A percentile compares a stretch with the other conserved stretches of the same genome.
These are phyloP conservation scores for Epicoccum nigrum DNA, from an alignment of 2,329 filamentous ascomycete species.

Conservation along the genomic window DNA sequence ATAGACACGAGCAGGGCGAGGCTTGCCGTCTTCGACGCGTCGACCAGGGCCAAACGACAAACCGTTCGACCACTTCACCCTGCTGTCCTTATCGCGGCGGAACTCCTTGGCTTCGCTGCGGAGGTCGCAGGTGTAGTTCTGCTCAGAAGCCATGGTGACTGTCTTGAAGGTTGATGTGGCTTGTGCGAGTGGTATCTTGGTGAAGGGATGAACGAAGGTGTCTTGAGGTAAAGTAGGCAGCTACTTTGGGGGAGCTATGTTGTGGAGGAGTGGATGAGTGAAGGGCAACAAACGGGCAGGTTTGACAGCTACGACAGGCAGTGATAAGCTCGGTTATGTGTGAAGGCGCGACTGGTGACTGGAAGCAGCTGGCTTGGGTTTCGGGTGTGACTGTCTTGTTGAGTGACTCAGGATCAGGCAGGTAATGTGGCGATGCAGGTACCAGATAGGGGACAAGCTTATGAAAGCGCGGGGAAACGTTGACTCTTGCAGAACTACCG, in stretches of 20 bases:
- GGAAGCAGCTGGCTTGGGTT: conserved; percentile 41
- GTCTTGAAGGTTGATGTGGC: conserved; percentile 16
- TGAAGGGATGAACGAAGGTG: conserved; percentile 6
- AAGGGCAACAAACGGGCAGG: conserved; percentile 20
- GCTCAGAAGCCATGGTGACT: conserved; percentile 53
- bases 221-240: conserved; percentile 6
- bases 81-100: conserved; percentile 57
- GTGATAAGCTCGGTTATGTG: conserved; percentile 33
- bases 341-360: conserved; percentile 39
- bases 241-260: conserved; percentile 3
- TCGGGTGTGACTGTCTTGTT: conserved; percentile 40
- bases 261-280: conserved; percentile 10
- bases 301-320: conserved; percentile 27
- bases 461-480: conserved; percentile 30
- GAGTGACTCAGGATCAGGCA: conserved; percentile 40
- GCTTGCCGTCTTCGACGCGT: conserved; percentile 42
- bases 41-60: conserved; percentile 48
- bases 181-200: conserved; percentile 9
- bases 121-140: conserved; percentile 59
- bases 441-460: conserved; percentile 22
- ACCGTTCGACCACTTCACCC: conserved; percentile 59
- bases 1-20: conserved; percentile 45
- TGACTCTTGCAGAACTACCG: conserved; percentile 19
- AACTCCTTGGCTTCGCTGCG: conserved; percentile 60
- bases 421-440: conserved; percentile 39